Conservation (phyloP, 441 rosid species). For the Euphorbia celastroides region DNA sequence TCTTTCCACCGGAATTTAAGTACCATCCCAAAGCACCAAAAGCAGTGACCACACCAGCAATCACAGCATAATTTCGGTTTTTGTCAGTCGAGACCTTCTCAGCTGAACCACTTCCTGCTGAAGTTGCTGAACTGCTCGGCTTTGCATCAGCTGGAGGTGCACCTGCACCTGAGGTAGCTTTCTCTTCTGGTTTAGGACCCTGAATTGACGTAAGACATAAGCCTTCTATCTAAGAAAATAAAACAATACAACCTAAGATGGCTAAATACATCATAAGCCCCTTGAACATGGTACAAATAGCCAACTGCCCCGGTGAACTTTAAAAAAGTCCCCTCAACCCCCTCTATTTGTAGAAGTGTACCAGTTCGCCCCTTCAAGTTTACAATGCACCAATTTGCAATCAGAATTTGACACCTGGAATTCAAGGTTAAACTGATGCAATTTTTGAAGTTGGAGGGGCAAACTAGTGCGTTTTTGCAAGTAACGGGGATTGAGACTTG, state of each 20-base stretch:
- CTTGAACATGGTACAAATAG: too few species aligned
- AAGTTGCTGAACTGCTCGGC: conserved; percentile 36
- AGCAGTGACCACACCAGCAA: conserved; percentile 57
- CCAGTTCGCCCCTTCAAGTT: too few species aligned
- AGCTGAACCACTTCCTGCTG: conserved; percentile 40
- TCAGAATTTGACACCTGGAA: too few species aligned
- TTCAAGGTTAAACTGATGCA: too few species aligned
- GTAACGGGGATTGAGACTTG: too few species aligned
- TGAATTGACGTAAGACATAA: conserved; percentile 15
- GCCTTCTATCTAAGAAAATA: background rate
- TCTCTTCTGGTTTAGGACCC: conserved; percentile 68
- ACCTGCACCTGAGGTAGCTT: conserved; percentile 37
- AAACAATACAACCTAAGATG: background rate
- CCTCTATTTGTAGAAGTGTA: too few species aligned
- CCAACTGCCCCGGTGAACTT: too few species aligned
- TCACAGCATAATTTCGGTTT: conserved; percentile 69
- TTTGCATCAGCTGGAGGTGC: conserved; percentile 40
- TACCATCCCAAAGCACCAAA: conserved; percentile 86
- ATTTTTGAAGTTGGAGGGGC: too few species aligned
- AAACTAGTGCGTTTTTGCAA: too few species aligned
- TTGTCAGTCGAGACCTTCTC: conserved; percentile 70
- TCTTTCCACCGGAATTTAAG: conserved; percentile 63
- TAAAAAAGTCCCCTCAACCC: too few species aligned
- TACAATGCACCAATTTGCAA: too few species aligned
- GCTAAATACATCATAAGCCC: too few species aligned